Evolutionary conservation across 164 flowering plant species (phyloP).

Genomic region (Houttuynia cordata): DNA sequence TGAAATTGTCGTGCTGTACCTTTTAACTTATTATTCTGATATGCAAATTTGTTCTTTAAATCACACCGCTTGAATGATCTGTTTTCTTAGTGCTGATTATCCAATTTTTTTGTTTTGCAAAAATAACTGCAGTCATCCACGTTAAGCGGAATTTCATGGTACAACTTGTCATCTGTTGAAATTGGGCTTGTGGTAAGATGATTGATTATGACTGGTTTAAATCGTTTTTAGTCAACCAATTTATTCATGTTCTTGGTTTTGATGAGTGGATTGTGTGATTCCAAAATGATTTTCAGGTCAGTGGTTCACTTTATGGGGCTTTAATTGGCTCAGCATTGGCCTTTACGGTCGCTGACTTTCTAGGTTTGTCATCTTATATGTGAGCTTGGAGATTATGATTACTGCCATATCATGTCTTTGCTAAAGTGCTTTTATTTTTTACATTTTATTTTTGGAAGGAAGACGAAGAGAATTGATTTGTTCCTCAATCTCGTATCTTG

Average conservation of each 20-base stretch:
- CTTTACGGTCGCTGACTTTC: slow-evolving; percentile 69
- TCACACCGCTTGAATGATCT: background rate
- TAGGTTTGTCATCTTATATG: slow-evolving; percentile 41
- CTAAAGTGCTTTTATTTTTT: too few relatives aligned
- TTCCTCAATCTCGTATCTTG: slow-evolving; percentile 50
- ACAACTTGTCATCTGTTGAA: slow-evolving; percentile 68
- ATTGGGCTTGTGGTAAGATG: slow-evolving; percentile 85
- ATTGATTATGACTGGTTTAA: slow-evolving; percentile 5
- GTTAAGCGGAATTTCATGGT: slow-evolving; percentile 85
- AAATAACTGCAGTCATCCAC: slow-evolving; percentile 54
- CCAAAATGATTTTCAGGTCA: too few relatives aligned
- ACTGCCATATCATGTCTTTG: background rate
- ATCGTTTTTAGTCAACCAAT: background rate
- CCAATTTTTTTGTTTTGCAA: background rate
- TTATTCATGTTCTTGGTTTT: background rate
- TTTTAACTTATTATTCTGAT: too few relatives aligned
- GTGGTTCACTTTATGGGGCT: slow-evolving; percentile 95
- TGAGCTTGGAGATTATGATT: slow-evolving; percentile 10
- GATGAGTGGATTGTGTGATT: too few relatives aligned
- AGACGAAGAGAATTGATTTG: too few relatives aligned
- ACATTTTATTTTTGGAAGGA: slow-evolving; percentile 27
- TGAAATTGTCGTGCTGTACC: too few relatives aligned
- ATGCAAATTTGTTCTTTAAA: background rate
- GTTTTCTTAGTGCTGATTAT: too few relatives aligned
- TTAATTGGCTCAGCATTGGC: slow-evolving; percentile 83